phyloP scores from a whole-genome alignment of 768 basidiomycete genomes.

The Russula sp. region DNA sequence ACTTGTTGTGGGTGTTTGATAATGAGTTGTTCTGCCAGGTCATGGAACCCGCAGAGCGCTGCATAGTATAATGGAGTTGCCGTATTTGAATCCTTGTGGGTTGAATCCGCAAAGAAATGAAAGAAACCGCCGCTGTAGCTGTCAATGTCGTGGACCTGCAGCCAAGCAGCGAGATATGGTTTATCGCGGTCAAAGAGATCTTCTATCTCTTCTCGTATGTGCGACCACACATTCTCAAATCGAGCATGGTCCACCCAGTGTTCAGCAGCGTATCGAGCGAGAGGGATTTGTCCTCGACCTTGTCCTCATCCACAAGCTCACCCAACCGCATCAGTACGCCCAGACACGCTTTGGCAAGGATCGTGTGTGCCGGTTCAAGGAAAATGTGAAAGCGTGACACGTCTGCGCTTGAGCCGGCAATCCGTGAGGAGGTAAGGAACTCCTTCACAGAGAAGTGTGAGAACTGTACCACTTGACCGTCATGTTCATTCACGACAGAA shows the following conservation, averaged over 20 bases:
- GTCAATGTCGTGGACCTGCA: neutral
- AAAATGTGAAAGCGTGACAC: neutral
- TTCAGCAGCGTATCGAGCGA: neutral
- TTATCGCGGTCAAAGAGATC: neutral
- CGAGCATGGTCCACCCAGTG: neutral
- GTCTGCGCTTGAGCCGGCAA: neutral
- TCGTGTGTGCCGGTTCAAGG: neutral
- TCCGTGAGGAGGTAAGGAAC: constrained; percentile 2
- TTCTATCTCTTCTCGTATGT: neutral
- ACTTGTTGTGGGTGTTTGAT: neutral
- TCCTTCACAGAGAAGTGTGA: constrained; percentile 13
- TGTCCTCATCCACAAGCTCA: neutral
- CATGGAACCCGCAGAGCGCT: neutral
- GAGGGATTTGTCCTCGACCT: neutral
- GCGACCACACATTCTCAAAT: neutral
- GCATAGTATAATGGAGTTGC: neutral
- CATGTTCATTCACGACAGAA: no score
- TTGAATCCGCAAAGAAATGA: fast-evolving
- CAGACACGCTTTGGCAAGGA: neutral
- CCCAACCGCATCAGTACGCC: neutral
- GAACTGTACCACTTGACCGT: neutral
- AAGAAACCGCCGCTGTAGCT: no score
- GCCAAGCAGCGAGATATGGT: neutral
- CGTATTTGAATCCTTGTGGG: neutral
- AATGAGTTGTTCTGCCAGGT: neutral